Conservation (phyloP, 2,329 filamentous ascomycete species). For the Cladosporium cucumerinum region DNA sequence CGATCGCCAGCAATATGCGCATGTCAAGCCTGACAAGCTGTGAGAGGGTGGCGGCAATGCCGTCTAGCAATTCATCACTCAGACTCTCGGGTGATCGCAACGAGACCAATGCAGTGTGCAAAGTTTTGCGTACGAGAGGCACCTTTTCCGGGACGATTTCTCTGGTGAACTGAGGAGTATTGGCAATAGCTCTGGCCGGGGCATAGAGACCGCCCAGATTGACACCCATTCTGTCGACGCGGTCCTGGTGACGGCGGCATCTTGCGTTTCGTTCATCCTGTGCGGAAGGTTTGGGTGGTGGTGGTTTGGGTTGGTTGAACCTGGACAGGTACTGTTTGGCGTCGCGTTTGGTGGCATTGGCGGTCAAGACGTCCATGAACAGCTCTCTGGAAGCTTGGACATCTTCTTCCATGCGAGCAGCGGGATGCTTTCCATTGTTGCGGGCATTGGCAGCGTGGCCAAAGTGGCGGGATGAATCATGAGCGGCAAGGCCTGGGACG, state of each 20-base stretch:
- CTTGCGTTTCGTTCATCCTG: conserved; percentile 20
- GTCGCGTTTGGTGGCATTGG: conserved; percentile 88
- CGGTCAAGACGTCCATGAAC: conserved; percentile 79
- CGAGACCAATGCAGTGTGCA: conserved; percentile 84
- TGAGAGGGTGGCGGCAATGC: conserved; percentile 77
- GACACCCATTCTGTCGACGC: conserved; percentile 47
- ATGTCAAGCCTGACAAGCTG: conserved; percentile 82
- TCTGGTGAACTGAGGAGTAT: conserved; percentile 59
- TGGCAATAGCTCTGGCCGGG: conserved; percentile 55
- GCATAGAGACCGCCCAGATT: conserved; percentile 62
- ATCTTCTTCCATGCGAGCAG: conserved; percentile 22
- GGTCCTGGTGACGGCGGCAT: conserved; percentile 24
- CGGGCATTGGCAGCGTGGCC: conserved; percentile 8
- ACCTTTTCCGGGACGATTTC: conserved; percentile 38
- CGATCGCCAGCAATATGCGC: conserved; percentile 76
- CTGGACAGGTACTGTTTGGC: conserved; percentile 87
- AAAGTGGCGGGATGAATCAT: conserved; percentile 16
- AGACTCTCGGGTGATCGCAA: conserved; percentile 70
- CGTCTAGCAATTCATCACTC: conserved; percentile 64
- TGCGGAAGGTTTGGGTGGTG: conserved; percentile 29
- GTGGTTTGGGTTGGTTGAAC: conserved; percentile 56
- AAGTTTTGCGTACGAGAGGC: conserved; percentile 40
- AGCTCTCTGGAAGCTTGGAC: conserved; percentile 56
- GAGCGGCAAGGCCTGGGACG: conserved; percentile 1
- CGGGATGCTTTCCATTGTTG: conserved; percentile 23